Percentiles rank a stretch among this genome's conserved stretches.
These are phyloP conservation scores for Malus hybrid DNA, from an alignment of 331 rosid genomes.

Conservation along the genomic window DNA sequence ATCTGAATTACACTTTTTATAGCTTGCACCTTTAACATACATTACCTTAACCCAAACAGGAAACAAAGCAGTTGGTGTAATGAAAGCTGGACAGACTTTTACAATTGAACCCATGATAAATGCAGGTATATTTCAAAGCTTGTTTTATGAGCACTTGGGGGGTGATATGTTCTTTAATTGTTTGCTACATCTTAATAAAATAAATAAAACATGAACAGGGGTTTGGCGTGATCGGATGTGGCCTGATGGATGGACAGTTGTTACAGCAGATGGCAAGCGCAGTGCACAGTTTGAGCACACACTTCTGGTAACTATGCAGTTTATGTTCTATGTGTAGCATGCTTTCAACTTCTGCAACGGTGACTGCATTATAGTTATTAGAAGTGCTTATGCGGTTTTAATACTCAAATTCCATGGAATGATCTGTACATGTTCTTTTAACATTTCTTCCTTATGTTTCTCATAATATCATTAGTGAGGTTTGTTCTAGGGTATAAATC, in stretches of 20 bases:
- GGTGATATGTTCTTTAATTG: neutral
- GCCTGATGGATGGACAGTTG: conserved; percentile 97
- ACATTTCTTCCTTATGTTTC: neutral
- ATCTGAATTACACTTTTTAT: neutral
- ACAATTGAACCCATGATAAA: conserved; percentile 97
- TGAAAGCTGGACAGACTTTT: conserved; percentile 94
- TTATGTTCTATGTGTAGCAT: neutral
- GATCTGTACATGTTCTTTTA: no score
- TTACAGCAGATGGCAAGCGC: conserved; percentile 76
- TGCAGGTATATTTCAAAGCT: conserved; percentile 41
- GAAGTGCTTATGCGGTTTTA: neutral
- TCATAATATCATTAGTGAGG: neutral
- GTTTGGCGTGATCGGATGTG: conserved; percentile 94
- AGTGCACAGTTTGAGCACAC: conserved; percentile 28
- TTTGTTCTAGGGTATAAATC: neutral
- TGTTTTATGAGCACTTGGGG: neutral
- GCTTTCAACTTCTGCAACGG: neutral
- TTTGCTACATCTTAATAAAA: neutral
- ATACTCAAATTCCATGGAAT: neutral
- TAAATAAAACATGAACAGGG: conserved; percentile 29
- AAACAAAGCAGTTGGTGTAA: conserved; percentile 95
- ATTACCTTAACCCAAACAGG: conserved; percentile 54
- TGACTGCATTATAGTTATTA: neutral
- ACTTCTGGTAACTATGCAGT: conserved; percentile 55
- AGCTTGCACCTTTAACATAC: neutral